Base-by-base conservation (phyloP, 345 rosid genomes). In the Citropsis articulata region DNA sequence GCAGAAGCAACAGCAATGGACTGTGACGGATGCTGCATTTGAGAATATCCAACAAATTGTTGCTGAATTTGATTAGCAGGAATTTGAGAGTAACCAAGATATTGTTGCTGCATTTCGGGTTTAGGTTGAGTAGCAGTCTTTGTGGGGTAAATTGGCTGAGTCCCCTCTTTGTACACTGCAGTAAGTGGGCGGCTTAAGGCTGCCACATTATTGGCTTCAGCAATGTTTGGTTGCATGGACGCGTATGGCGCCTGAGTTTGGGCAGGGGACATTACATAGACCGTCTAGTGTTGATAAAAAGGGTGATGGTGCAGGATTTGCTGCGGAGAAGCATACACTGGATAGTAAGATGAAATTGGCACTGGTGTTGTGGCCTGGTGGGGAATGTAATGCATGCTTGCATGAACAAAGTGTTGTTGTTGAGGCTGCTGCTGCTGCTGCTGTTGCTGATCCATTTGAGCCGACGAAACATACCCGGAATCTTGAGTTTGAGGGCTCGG, bases 251-350 rank as follows among this genome's bases (percentile, higher is more conserved):
- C 50, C 50, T 85, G 91, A 22, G 84, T 48, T 59, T 91, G 94
- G 3, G 94, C 48, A 25, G 89, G 60, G 0, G 95, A 87, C 97
- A 90, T 86, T n/a, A 93, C 80, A 74, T 94, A 94, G 5, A 89
- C 80, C 0, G 92, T 93, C 69, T 87, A 89, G 33, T 86, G 85
- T 61, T 82, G 90, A 50, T 90, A 84, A 25, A 75, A 64, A 36
- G 83, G 84, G 69, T 76, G 87, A 25, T 71, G 88, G 50, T 55
- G 83, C 12, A 45, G 50, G 50, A 45, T 45, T 45, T 45, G 50
- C 33, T 86, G 92, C 14, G 87, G 81, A 2, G 85, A 7, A 27
- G 86, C 73, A 75, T 91, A 91, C 38, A 91, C 59, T 6, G 92
- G 89, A 74, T 90, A 87, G 85, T 90, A 94, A 18, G 93, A 89